Base-by-base conservation (phyloP, 208 protist species). In the Angomonas deanei region DNA sequence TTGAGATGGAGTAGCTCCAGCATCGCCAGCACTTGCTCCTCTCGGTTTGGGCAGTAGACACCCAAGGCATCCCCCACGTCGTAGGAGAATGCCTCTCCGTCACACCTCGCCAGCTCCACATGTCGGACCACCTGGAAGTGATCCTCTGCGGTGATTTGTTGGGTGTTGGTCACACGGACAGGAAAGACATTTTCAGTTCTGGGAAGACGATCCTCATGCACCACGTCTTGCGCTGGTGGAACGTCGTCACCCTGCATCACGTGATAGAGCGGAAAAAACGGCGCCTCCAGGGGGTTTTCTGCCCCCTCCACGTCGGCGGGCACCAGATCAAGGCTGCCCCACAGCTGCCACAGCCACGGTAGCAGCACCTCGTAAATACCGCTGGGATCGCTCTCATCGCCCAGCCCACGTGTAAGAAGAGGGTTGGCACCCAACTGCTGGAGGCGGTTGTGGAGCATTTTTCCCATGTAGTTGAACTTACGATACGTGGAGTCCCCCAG, bases 401-500 rank as follows among this genome's bases (percentile, higher is more conserved):
- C 92, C 23, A 96, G 72, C 3, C 91, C 94, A 24, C 88, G 78
- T 42, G 90, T 59, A 56, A 94, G 30, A 30, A 97, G 58, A 21
- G 90, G 79, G 15, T 62, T 47, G 10, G 70, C 90, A 17, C 89
- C 89, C 0, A 97, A 72, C 74, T 95, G 85, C 52, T 50, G 55
- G 32, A 97, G 64, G 17, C 92, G 76, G 70, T 96, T 96, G 76
- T 96, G 84, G 50, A 96, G 64, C 85, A 96, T 93, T 70, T 97
- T 97, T 0, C 81, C 89, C 70, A 95, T 89, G 70, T 91, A 90
- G 76, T 97, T 97, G 61, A 93, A 97, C 63, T 93, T 92, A 11
- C 57, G 58, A 64, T 97, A 97, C 8, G 85, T 60, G 1, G 82
- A 91, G 71, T 97, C 92, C 10, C 94, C 94, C 2, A 96, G 62